Evolutionary conservation across 2,329 filamentous ascomycete genomes (phyloP).

Genomic region (Fusarium globosum): DNA sequence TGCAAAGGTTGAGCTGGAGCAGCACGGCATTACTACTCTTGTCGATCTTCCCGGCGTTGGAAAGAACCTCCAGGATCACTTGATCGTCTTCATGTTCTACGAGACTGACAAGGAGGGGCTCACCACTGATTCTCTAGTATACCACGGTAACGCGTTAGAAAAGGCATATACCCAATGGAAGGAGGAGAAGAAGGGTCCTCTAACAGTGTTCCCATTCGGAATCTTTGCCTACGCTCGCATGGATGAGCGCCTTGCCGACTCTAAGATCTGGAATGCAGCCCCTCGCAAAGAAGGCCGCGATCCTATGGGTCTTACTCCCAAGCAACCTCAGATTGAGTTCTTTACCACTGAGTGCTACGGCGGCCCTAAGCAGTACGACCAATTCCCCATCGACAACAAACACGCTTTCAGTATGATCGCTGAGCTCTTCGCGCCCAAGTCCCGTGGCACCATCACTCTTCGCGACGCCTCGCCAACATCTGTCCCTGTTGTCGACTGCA

Average conservation of each 20-base stretch:
- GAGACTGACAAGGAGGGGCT: conserved; percentile 63
- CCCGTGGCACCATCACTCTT: conserved; percentile 65
- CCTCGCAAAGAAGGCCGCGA: conserved; percentile 63
- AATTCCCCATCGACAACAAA: conserved; percentile 64
- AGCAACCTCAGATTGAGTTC: conserved; percentile 71
- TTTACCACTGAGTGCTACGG: conserved; percentile 72
- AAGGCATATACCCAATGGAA: conserved; percentile 66
- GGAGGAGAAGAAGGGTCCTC: conserved; percentile 66
- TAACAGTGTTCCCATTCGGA: conserved; percentile 72
- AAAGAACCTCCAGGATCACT: conserved; percentile 62
- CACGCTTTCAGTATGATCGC: conserved; percentile 68
- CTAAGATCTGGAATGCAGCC: conserved; percentile 64
- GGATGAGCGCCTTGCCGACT: conserved; percentile 66
- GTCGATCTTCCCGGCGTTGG: conserved; percentile 61
- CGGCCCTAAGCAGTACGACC: conserved; percentile 66
- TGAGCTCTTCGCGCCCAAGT: conserved; percentile 67
- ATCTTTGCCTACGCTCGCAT: conserved; percentile 71
- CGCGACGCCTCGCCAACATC: conserved; percentile 59
- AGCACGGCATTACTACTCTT: conserved; percentile 54
- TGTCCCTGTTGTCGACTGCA: conserved; percentile 68
- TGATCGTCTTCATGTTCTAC: conserved; percentile 70
- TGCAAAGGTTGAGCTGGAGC: conserved; percentile 54
- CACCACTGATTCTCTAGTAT: conserved; percentile 65
- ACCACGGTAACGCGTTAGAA: conserved; percentile 63
- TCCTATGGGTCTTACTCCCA: conserved; percentile 68